phyloP scores from a whole-genome alignment of 208 protist species.

The Crithidia thermophila region DNA sequence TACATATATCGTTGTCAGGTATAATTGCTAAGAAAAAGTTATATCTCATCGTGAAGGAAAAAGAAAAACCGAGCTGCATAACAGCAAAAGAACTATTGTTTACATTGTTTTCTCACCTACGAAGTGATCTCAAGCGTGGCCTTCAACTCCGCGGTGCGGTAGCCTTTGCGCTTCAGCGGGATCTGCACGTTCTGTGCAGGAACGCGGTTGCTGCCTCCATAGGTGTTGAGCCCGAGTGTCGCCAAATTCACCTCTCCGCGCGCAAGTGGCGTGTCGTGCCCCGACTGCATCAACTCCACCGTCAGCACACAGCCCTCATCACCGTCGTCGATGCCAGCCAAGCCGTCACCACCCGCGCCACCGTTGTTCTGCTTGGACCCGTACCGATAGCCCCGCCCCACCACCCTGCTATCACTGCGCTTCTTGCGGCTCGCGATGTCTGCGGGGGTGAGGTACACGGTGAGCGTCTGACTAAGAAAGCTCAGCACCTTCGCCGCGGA shows the following conservation, averaged over 20 bases:
- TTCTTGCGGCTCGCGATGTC: background rate
- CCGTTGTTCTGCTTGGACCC: background rate
- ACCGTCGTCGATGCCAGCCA: constrained; percentile 2
- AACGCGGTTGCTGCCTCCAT: background rate
- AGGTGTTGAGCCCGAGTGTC: background rate
- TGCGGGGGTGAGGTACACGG: background rate
- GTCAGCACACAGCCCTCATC: background rate
- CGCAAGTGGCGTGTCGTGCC: constrained; percentile 14
- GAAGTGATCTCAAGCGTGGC: constrained; percentile 15
- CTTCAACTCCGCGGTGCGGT: constrained; percentile 26
- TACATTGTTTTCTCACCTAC: too few species aligned
- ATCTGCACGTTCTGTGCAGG: constrained; percentile 17
- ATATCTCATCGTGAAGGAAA: too few species aligned
- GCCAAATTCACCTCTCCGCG: constrained; percentile 9
- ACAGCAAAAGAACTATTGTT: too few species aligned
- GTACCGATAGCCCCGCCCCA: background rate
- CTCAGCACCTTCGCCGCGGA: constrained; percentile 16
- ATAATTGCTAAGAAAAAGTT: too few species aligned
- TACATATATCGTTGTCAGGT: too few species aligned
- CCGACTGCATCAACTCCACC: constrained; percentile 27
- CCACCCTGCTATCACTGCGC: background rate
- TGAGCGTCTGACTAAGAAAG: constrained; percentile 24
- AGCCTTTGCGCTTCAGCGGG: constrained; percentile 22
- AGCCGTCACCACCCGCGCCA: background rate
- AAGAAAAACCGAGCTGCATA: too few species aligned